Percentiles rank a stretch among this genome's conserved stretches.
These are phyloP conservation scores for Podospora pseudocomata DNA, from an alignment of 495 filamentous ascomycete genomes.

Conservation along the genomic window DNA sequence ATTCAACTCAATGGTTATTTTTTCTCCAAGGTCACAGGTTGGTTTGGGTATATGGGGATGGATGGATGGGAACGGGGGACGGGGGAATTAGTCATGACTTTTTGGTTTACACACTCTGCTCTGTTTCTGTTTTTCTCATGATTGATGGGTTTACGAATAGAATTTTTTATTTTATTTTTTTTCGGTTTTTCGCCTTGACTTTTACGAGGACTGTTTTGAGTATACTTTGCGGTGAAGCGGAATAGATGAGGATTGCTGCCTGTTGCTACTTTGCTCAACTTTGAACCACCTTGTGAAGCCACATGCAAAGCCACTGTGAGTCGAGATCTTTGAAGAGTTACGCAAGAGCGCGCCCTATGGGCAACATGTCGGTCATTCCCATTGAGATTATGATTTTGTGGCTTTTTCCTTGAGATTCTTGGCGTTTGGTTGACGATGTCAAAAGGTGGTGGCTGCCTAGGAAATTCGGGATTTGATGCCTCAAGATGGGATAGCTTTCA, in stretches of 20 bases:
- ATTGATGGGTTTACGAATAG: conserved; percentile 12
- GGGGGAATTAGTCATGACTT: not conserved
- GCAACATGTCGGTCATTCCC: too few relatives aligned
- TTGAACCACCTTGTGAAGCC: too few relatives aligned
- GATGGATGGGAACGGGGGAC: not conserved
- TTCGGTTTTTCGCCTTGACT: too few relatives aligned
- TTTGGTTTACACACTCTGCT: not conserved
- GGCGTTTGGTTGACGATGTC: not conserved
- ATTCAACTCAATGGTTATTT: conserved; percentile 1
- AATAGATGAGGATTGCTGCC: not conserved
- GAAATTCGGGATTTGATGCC: not conserved
- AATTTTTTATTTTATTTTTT: not conserved
- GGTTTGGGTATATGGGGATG: not conserved
- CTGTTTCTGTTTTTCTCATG: conserved; percentile 8
- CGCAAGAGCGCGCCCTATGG: not conserved
- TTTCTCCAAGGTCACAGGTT: not conserved
- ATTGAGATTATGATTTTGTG: not conserved
- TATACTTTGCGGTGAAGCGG: not conserved
- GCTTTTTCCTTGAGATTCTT: not conserved
- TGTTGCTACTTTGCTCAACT: not conserved
- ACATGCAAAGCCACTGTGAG: not conserved
- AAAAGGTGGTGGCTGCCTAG: not conserved
- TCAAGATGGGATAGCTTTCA: not conserved
- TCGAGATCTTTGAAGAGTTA: not conserved
- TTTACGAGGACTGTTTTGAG: not conserved